Evolutionary conservation across 2,329 filamentous ascomycete genomes (phyloP).

Genomic region (Penicillium palitans): DNA sequence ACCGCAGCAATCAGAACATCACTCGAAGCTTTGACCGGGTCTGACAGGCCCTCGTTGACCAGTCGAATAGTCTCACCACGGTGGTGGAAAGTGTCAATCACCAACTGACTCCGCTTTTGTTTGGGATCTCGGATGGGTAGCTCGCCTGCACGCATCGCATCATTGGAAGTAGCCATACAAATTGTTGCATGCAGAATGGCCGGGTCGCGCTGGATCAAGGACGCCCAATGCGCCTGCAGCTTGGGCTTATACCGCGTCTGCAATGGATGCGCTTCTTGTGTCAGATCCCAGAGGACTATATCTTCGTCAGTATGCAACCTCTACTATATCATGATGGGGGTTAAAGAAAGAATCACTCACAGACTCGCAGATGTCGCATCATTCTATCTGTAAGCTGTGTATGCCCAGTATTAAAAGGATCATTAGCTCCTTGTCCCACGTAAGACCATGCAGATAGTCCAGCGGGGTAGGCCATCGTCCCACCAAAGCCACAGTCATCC

Average conservation of each 20-base stretch:
- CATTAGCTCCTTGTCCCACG: conserved; percentile 35
- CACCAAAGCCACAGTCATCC: conserved; percentile 19
- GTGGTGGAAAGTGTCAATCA: conserved; percentile 42
- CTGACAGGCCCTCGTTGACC: conserved; percentile 41
- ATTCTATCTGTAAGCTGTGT: conserved; percentile 40
- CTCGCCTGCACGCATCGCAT: conserved; percentile 35
- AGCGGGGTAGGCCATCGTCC: conserved; percentile 12
- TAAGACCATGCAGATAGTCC: conserved; percentile 27
- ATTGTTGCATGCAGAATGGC: conserved; percentile 41
- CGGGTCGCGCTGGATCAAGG: conserved; percentile 38
- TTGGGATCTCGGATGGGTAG: conserved; percentile 37
- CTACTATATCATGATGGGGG: neutral
- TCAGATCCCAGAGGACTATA: conserved; percentile 40
- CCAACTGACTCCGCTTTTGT: conserved; percentile 33
- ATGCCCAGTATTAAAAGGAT: conserved; percentile 40
- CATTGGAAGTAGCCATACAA: conserved; percentile 40
- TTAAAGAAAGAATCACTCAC: conserved; percentile 24
- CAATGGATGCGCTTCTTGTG: conserved; percentile 38
- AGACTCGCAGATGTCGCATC: conserved; percentile 40
- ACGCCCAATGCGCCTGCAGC: conserved; percentile 38
- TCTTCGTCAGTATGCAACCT: conserved; percentile 4
- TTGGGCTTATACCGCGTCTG: conserved; percentile 37
- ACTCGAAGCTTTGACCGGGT: conserved; percentile 40
- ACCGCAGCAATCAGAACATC: conserved; percentile 43
- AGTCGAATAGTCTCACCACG: conserved; percentile 42